Evolutionary conservation across 257 asterid genomes (phyloP), one percentile per base, ranked within the genome.

Genomic region (Hygrophila difformis): DNA sequence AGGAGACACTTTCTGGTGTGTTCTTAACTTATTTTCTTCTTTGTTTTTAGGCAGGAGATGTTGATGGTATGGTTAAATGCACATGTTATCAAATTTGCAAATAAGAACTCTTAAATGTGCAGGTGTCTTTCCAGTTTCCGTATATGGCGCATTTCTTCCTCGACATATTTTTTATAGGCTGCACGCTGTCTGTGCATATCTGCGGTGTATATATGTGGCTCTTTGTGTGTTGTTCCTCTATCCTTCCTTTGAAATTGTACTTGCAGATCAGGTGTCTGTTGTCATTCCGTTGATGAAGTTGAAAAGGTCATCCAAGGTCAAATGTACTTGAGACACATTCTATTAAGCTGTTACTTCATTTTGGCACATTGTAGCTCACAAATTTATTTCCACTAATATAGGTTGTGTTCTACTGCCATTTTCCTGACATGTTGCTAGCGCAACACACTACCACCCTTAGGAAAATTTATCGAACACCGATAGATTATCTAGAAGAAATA

Each of bases 321-420:
- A 18, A 10, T 36, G 43, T 21, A 34, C 45, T 65, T 28, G 19
- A 17, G 49, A 13, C 31, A 9, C 39, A 35, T 41, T 57, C 12
- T 48, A 26, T 12, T 45, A 5, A 18, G 4, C 45, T 10, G 13
- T 8, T 20, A n/a, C n/a, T 53, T 49, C 6, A 39, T 19, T 10
- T 9, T 22, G 34, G 18, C 57, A 31, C 18, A 20, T 29, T 57
- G 15, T 53, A 18, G 38, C 41, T 56, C 64, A 48, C 66, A 42
- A 6, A 5, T 18, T 28, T 42, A 14, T 46, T 19, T 57, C 44
- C n/a, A 19, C 1, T 35, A 18, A 28, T 37, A 47, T 66, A 91
- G 96, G 93, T 86, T 54, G 84, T 91, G 29, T 86, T 85, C 62
- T 91, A 91, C 57, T 91, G 98, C 71, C 98, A 91, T 76, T 91